Base-by-base conservation (phyloP, 179 eudicot species). In the Patellifolia procumbens region DNA sequence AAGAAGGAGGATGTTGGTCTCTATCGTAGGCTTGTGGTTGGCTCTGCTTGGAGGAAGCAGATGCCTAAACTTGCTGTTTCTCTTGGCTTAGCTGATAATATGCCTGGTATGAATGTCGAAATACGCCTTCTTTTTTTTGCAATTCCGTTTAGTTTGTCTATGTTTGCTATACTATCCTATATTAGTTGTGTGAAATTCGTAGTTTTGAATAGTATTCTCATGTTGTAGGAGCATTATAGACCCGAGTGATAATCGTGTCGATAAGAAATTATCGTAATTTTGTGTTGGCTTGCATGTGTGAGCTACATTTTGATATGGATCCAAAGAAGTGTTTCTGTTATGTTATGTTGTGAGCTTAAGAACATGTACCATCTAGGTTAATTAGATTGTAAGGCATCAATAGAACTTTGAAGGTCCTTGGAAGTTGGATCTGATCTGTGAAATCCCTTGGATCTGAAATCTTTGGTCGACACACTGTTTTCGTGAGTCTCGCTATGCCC, bases 31-130 rank as follows among this genome's bases (percentile, higher is more conserved):
- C 98, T 95, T 59, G 93, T 95, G 79, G 90, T 95, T 72, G 97
- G 87, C 1, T 95, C 98, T 52, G 99, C 99, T 78, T 93, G 99
- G 97, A 77, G 99, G 86, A 95, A 93, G 83, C 99, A 95, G 85
- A 95, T 93, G 99, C 99, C 99, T 13, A 95, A 90, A 80, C 97
- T 95, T 48, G 99, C 99, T 67, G 87, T 95, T 62, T 90, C 97
- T 3, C 97, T 95, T 65, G 99, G 99, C 5, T 82, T 93, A 49
- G 89, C 86, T 56, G 91, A 91, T 80, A 84, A 88, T 70, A 95
- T 95, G 99, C 96, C 99, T 70, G 99, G 99, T 95, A 90, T 70
- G 79, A n/a, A n/a, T n/a, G n/a, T n/a, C n/a, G n/a, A 49, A 31
- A 8, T 65, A 2, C 24, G 19, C 16, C 9, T 48, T 52, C 46